phyloP scores from a whole-genome alignment of 108 stramenopile genomes.

The Nitzschia sp. region DNA sequence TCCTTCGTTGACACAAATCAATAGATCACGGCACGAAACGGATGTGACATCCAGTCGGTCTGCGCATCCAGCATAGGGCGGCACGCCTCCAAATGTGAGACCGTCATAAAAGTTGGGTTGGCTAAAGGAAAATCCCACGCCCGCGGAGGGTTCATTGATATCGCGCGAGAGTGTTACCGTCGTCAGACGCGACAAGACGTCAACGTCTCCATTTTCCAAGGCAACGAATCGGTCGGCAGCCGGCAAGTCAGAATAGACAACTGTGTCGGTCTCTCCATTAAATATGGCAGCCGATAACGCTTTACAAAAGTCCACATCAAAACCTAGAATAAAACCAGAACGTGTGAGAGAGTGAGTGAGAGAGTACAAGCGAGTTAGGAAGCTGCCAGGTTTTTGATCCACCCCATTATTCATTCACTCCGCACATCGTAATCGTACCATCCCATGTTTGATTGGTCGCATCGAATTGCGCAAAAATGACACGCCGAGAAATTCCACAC shows the following conservation, averaged over 20 bases:
- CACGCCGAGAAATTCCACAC: slow-evolving; percentile 45
- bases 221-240: slow-evolving; percentile 38
- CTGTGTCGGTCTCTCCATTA: slow-evolving; percentile 26
- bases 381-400: too few species aligned
- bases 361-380: too few species aligned
- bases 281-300: slow-evolving; percentile 55
- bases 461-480: slow-evolving; percentile 25
- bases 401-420: background rate
- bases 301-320: slow-evolving; percentile 56
- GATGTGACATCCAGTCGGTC: slow-evolving; percentile 23
- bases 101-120: slow-evolving; percentile 52
- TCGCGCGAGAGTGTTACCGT: slow-evolving; percentile 36
- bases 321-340: slow-evolving; percentile 11
- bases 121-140: slow-evolving; percentile 46
- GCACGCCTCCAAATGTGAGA: slow-evolving; percentile 36
- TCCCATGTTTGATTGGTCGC: slow-evolving; percentile 1
- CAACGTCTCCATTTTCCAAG: slow-evolving; percentile 38
- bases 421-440: slow-evolving; percentile 14
- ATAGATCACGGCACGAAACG: slow-evolving; percentile 23
- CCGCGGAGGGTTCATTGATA: slow-evolving; percentile 21
- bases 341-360: background rate
- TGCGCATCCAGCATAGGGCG: slow-evolving; percentile 42
- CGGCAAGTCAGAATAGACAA: slow-evolving; percentile 32
- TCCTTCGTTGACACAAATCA: slow-evolving; percentile 37
- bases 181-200: slow-evolving; percentile 49